Percentiles rank a stretch among this genome's conserved stretches.
These are phyloP conservation scores for Mycena amicta DNA, from an alignment of 768 basidiomycete species.

Conservation along the genomic window DNA sequence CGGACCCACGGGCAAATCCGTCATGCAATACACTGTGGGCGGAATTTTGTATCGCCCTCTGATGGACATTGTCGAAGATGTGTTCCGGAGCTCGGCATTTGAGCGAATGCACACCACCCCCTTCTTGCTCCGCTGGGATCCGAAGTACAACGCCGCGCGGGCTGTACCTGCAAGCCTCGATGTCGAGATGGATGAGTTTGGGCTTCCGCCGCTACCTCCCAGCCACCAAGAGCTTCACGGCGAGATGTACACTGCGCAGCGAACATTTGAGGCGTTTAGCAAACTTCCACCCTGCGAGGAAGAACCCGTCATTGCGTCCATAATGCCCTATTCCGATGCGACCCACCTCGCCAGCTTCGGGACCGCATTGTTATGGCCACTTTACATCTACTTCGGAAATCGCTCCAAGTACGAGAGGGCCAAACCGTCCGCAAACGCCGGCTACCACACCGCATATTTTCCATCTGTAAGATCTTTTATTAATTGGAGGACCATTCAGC, in stretches of 20 bases:
- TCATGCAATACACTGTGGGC: conserved; percentile 25
- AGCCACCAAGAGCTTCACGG: background rate
- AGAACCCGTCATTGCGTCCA: conserved; percentile 22
- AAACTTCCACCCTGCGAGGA: background rate
- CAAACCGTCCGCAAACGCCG: conserved; percentile 26
- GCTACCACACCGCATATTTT: conserved; percentile 42
- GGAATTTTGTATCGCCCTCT: conserved; percentile 30
- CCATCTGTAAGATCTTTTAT: conserved; percentile 31
- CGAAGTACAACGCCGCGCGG: background rate
- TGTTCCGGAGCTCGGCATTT: conserved; percentile 17
- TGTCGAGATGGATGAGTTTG: background rate
- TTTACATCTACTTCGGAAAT: conserved; percentile 43
- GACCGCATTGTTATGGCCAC: conserved; percentile 41
- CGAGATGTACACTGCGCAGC: background rate
- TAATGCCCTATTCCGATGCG: conserved; percentile 39
- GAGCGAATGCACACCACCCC: conserved; percentile 18
- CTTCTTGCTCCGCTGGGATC: conserved; percentile 4
- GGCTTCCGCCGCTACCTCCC: background rate
- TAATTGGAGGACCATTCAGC: background rate
- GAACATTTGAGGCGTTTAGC: background rate
- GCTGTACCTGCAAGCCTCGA: too few relatives aligned
- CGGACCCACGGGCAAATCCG: conserved; percentile 24
- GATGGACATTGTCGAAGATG: conserved; percentile 23
- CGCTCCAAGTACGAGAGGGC: conserved; percentile 41
- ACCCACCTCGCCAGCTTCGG: conserved; percentile 40